Percentiles rank a stretch among this genome's conserved stretches.
Conservation (phyloP, 108 stramenopile genomes). For the Poteriospumella lacustris region DNA sequence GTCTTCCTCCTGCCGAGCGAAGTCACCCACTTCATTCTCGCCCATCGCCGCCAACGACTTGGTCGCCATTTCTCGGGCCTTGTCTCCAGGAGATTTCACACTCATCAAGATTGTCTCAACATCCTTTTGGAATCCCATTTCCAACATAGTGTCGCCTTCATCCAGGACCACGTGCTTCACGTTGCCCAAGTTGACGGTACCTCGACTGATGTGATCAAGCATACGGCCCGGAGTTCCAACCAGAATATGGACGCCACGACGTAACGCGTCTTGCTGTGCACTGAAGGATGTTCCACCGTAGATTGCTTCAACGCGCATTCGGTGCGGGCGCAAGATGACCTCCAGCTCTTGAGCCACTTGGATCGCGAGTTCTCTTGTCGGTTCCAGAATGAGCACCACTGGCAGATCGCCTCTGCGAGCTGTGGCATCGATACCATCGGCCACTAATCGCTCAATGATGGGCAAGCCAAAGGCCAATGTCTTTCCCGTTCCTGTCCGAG, state of each 20-base stretch:
- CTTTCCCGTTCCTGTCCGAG: conserved; percentile 97
- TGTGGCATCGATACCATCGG: background rate
- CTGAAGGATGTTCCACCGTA: conserved; percentile 88
- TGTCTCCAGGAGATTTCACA: background rate
- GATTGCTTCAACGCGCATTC: conserved; percentile 73
- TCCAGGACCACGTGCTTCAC: conserved; percentile 83
- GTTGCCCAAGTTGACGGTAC: conserved; percentile 73
- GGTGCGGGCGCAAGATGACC: conserved; percentile 52
- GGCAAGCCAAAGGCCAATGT: conserved; percentile 98
- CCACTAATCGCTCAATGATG: conserved; percentile 64
- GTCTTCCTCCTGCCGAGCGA: no score
- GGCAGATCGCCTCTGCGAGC: conserved; percentile 68
- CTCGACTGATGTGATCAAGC: conserved; percentile 89
- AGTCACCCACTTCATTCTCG: background rate
- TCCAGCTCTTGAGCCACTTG: conserved; percentile 80
- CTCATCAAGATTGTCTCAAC: conserved; percentile 76
- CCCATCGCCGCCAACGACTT: background rate
- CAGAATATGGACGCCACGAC: conserved; percentile 80
- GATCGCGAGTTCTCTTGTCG: conserved; percentile 90
- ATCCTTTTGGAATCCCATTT: conserved; percentile 99
- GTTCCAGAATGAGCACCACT: conserved; percentile 86
- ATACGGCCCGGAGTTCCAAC: conserved; percentile 98
- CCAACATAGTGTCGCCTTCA: conserved; percentile 99
- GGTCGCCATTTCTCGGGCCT: background rate
- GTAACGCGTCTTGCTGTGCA: conserved; percentile 62